These are phyloP conservation scores for Crassisporium funariophilum DNA, from an alignment of 768 basidiomycete species.

Conservation along the genomic window DNA sequence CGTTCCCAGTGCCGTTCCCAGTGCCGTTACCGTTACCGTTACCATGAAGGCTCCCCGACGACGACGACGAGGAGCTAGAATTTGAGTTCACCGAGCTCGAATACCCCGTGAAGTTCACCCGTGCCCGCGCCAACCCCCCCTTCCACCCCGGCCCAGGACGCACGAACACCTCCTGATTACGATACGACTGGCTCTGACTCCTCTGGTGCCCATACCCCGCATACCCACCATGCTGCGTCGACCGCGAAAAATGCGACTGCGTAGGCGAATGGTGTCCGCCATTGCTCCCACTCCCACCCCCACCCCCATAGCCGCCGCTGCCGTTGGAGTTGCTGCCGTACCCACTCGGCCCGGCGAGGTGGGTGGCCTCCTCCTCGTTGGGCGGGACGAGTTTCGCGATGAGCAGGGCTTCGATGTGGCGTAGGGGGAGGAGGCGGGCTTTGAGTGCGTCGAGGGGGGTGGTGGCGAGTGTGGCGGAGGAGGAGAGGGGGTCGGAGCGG, in stretches of 20 bases:
- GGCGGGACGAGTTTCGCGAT: conserved; percentile 70
- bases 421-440: conserved; percentile 64
- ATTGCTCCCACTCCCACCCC: too few relatives aligned
- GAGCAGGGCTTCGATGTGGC: conserved; percentile 68
- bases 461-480: conserved; percentile 24
- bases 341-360: conserved; percentile 31
- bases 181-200: conserved; percentile 23
- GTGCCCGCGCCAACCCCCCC: conserved; percentile 51
- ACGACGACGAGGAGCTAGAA: conserved; percentile 7
- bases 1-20: too few relatives aligned
- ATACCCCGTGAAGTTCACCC: conserved; percentile 34
- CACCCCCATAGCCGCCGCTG: too few relatives aligned
- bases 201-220: conserved; percentile 15
- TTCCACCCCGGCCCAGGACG: conserved; percentile 72
- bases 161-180: conserved; percentile 58
- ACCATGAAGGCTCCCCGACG: too few relatives aligned
- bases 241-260: conserved; percentile 19
- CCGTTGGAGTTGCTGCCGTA: too few relatives aligned
- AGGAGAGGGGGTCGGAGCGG: conserved; percentile 23
- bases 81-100: conserved; percentile 15
- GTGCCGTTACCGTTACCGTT: conserved; percentile 15
- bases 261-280: conserved; percentile 21
- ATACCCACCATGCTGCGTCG: too few relatives aligned
- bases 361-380: conserved; percentile 60
- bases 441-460: conserved; percentile 56